phyloP scores from a whole-genome alignment of 2,329 filamentous ascomycete genomes.

The Blastomyces gilchristii region DNA sequence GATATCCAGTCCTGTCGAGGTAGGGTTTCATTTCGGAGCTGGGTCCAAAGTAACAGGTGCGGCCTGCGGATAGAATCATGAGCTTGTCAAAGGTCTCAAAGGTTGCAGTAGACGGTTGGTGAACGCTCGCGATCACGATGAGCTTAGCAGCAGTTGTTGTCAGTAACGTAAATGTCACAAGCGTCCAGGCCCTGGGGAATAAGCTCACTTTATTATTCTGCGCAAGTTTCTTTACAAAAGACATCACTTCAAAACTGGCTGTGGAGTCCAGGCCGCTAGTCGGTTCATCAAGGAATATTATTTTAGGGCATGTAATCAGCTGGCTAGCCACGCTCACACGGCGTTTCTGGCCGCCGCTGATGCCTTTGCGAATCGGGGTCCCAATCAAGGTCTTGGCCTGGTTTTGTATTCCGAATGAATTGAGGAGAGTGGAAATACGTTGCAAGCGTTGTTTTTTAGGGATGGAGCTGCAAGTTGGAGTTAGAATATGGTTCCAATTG shows the following conservation, averaged over 20 bases:
- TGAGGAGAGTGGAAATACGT: constrained; percentile 56
- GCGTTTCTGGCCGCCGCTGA: constrained; percentile 77
- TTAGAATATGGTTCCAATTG: neutral
- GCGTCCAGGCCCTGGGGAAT: no score
- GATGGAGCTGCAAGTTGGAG: constrained; percentile 23
- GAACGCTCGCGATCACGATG: constrained; percentile 71
- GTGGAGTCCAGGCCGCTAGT: constrained; percentile 75
- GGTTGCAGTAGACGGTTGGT: constrained; percentile 71
- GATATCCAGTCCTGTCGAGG: constrained; percentile 51
- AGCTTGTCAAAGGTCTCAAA: constrained; percentile 75
- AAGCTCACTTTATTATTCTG: constrained; percentile 51
- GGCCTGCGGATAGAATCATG: constrained; percentile 59
- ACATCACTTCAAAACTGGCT: constrained; percentile 65
- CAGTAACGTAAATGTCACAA: neutral
- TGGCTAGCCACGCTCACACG: constrained; percentile 70
- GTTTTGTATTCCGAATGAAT: constrained; percentile 60
- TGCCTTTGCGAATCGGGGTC: constrained; percentile 70
- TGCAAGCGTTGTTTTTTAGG: constrained; percentile 49
- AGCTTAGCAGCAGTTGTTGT: constrained; percentile 39
- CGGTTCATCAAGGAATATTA: constrained; percentile 75
- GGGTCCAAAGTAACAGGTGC: constrained; percentile 62
- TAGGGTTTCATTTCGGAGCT: constrained; percentile 50
- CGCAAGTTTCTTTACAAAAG: constrained; percentile 57
- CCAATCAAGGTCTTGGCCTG: constrained; percentile 66
- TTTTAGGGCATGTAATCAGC: constrained; percentile 68